Evolutionary conservation across 306 rosid genomes (phyloP).

Genomic region (Rosa lucieae): DNA sequence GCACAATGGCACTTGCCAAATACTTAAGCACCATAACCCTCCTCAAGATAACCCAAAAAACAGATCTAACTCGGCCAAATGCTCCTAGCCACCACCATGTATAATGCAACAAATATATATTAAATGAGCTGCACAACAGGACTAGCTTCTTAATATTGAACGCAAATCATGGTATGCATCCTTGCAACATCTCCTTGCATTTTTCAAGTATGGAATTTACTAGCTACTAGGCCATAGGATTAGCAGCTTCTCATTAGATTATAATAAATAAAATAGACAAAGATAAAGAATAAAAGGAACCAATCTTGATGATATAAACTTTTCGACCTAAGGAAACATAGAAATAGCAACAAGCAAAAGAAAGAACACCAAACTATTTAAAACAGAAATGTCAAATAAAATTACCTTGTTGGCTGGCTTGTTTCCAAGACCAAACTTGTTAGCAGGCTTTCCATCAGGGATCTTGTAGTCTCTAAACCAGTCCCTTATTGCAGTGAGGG

Average conservation of each 20-base stretch:
- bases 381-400: conserved; percentile 1
- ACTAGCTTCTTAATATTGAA: background rate
- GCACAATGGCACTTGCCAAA: background rate
- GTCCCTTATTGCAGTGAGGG: conserved; percentile 84
- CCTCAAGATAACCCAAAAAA: background rate
- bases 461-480: conserved; percentile 98
- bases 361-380: conserved; percentile 11
- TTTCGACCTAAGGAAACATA: background rate
- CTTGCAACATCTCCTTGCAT: background rate
- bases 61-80: background rate
- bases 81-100: background rate
- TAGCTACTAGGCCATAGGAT: background rate
- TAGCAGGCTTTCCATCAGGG: conserved; percentile 98
- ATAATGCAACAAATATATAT: background rate
- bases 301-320: background rate
- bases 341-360: conserved; percentile 5
- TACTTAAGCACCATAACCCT: background rate
- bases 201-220: background rate
- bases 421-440: conserved; percentile 93
- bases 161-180: background rate
- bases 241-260: background rate
- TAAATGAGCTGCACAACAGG: background rate
- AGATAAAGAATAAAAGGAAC: background rate
- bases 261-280: background rate
- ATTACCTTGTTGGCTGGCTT: conserved; percentile 78